These are phyloP conservation scores for Brettanomyces anomalus DNA, from an alignment of 805 yeast genomes.

Conservation along the genomic window DNA sequence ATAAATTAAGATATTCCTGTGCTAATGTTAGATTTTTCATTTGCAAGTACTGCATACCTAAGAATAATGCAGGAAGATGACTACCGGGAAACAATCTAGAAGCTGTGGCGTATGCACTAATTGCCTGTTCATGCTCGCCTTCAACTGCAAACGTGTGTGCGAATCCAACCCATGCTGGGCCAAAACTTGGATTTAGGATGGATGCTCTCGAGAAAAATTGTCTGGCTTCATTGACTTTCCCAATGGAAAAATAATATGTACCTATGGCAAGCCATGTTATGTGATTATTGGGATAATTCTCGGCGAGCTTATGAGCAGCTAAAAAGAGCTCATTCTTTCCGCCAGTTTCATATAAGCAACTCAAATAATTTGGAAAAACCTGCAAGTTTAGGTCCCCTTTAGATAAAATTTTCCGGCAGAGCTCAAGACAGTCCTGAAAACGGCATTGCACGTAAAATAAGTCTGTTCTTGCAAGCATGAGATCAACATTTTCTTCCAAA, in stretches of 20 bases:
- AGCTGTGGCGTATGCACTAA: slow-evolving; percentile 94
- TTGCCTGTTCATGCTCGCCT: slow-evolving; percentile 98
- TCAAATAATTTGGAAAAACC: slow-evolving; percentile 67
- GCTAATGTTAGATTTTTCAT: slow-evolving; percentile 78
- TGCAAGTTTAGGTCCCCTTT: slow-evolving; percentile 66
- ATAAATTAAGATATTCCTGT: slow-evolving; percentile 71
- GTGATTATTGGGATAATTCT: slow-evolving; percentile 69
- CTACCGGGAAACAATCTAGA: slow-evolving; percentile 85
- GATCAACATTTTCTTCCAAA: slow-evolving; percentile 60
- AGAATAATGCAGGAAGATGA: slow-evolving; percentile 78
- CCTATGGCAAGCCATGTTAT: slow-evolving; percentile 93
- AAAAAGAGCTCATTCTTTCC: slow-evolving; percentile 74
- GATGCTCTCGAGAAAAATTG: slow-evolving; percentile 85
- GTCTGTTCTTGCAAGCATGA: slow-evolving; percentile 62
- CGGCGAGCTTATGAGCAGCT: slow-evolving; percentile 79
- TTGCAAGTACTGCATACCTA: slow-evolving; percentile 94
- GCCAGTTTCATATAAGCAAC: slow-evolving; percentile 79
- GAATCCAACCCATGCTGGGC: slow-evolving; percentile 96
- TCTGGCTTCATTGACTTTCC: slow-evolving; percentile 73
- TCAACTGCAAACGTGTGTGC: slow-evolving; percentile 97
- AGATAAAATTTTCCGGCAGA: slow-evolving; percentile 55
- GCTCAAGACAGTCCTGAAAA: slow-evolving; percentile 62
- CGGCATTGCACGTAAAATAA: slow-evolving; percentile 64
- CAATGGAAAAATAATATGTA: slow-evolving; percentile 71
- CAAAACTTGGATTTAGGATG: slow-evolving; percentile 77